Base-by-base conservation (phyloP, 2,329 filamentous ascomycete genomes). In the Nothopassalora personata region DNA sequence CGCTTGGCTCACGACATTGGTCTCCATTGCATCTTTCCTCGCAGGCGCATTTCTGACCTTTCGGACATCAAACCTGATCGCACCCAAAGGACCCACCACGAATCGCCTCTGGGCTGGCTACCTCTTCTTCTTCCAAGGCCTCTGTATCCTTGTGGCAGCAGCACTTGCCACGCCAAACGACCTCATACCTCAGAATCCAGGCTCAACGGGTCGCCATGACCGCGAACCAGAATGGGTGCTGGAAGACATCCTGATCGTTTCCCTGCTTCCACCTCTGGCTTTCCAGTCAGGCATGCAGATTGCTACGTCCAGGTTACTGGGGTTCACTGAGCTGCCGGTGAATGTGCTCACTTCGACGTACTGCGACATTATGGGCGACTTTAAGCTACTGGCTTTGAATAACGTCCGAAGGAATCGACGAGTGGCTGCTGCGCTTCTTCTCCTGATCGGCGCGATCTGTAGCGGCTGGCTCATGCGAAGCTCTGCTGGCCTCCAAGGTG, bases 271-370 rank as follows among this genome's bases (percentile, higher is more conserved):
- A 1, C 68, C 74, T 19, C 72, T 86, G 1, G 81, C 81, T 3
- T 81, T 83, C 63, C 80, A 83, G 65, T 76, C 75, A 51, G 80
- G 79, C 3, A 80, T 81, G 46, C 80, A 83, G 68, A 82, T 83
- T 60, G 80, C 80, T 19, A 73, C 73, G 36, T 79, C 76, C 36
- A 74, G 81, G 18, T 69, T 76, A 11, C 72, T 83, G 19, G 80
- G 80, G 8, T 80, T 79, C 65, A 80, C 79, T 57, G 81, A 83
- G 68, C 71, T 83, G 48, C 81, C 81, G 1, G 80, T 81, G 0
- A 81, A 79, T 51, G 81, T 84, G 9, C 67, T 83, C 43, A 84
- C 81, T n/a, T 80, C 77, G 57, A 71, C 81, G 43, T 81, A 82
- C 66, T 81, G 78, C 66, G 81, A 83, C 65, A 65, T 83, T 27